Percentiles rank a stretch among this genome's conserved stretches.
Evolutionary conservation across 2,329 filamentous ascomycete species (phyloP).

Genomic region (Stagonosporopsis tanaceti): DNA sequence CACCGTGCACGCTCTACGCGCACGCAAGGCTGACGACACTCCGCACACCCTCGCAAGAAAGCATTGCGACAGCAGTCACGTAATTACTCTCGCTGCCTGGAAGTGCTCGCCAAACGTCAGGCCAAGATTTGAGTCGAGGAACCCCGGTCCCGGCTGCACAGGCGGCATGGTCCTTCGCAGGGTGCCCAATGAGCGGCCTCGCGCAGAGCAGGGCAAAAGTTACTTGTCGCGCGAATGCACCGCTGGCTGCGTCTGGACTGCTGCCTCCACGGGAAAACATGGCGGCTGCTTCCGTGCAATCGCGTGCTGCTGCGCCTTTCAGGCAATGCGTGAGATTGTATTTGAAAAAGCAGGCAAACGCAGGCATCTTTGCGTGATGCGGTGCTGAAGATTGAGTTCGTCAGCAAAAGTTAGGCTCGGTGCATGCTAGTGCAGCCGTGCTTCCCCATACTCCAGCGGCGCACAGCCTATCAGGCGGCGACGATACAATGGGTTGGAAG

Average conservation of each 20-base stretch:
- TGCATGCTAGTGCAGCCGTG: constrained; percentile 15
- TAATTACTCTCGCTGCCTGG: constrained; percentile 34
- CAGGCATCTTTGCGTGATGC: background rate
- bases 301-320: constrained; percentile 21
- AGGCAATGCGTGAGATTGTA: constrained; percentile 18
- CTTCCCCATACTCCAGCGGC: constrained; percentile 14
- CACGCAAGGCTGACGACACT: constrained; percentile 32
- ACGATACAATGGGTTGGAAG: constrained; percentile 17
- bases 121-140: constrained; percentile 24
- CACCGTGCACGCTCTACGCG: constrained; percentile 16
- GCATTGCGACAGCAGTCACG: constrained; percentile 33
- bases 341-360: constrained; percentile 6
- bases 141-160: constrained; percentile 27
- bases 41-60: constrained; percentile 8
- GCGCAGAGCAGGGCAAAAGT: constrained; percentile 23
- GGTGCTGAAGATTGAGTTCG: constrained; percentile 6
- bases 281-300: background rate
- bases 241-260: constrained; percentile 27
- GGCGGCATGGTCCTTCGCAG: constrained; percentile 27
- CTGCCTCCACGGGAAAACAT: constrained; percentile 7
- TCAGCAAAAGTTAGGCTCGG: constrained; percentile 6
- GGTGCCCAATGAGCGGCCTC: constrained; percentile 27
- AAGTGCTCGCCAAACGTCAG: constrained; percentile 23
- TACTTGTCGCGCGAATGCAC: constrained; percentile 26
- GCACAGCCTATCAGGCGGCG: constrained; percentile 10